Evolutionary conservation across 768 basidiomycete genomes (phyloP).

Genomic region (Nidularia pulvinata): DNA sequence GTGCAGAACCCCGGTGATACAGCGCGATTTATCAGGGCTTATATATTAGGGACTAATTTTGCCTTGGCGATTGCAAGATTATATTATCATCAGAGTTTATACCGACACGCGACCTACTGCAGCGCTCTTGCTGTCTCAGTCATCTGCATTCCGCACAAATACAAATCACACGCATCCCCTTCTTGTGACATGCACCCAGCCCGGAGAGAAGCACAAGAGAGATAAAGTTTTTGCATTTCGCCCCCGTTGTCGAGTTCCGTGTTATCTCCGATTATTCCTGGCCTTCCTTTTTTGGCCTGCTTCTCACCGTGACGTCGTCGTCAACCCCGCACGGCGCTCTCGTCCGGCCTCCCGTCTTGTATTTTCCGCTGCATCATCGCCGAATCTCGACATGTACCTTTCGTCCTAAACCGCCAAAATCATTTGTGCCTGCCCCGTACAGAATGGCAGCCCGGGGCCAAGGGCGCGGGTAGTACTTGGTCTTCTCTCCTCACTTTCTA

Average conservation of each 20-base stretch:
- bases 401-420: too few species aligned
- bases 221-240: slow-evolving; percentile 8
- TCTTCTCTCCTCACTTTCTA: too few species aligned
- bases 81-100: background rate
- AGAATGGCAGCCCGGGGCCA: too few species aligned
- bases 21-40: slow-evolving; percentile 7
- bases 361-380: too few species aligned
- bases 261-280: background rate
- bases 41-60: background rate
- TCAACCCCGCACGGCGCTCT: too few species aligned
- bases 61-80: background rate
- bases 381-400: too few species aligned
- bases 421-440: too few species aligned
- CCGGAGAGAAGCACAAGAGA: background rate
- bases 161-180: background rate
- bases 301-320: background rate
- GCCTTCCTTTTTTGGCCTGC: background rate
- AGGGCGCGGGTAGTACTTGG: too few species aligned
- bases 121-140: background rate
- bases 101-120: background rate
- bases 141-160: background rate
- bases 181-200: background rate
- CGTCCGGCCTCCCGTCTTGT: too few species aligned
- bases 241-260: slow-evolving; percentile 1
- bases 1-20: slow-evolving; percentile 29